Base-by-base conservation (phyloP, 352 stramenopile genomes). In the Phytophthora sp. region DNA sequence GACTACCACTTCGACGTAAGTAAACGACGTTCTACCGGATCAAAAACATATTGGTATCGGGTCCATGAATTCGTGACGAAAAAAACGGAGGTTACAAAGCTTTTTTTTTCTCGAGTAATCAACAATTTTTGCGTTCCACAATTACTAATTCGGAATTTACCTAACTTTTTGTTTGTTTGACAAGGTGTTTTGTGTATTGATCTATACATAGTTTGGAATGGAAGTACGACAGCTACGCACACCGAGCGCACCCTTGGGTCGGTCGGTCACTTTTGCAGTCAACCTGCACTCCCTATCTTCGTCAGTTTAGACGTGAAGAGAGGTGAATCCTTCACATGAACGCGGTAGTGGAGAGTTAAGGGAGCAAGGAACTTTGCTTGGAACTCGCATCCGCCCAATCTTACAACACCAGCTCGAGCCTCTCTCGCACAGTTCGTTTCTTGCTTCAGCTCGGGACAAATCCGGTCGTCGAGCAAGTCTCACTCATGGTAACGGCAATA, bases 401-500 rank as follows among this genome's bases (percentile, higher is more conserved):
- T 33, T 86, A 24, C 63, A 73, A 57, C 66, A 80, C 27, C 74
- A 84, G n/a, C 66, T 86, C 23, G 77, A 86, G 24, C 66, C 76
- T 7, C 23, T 74, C 18, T 67, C 72, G 1, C 72, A 86, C 4
- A 79, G 74, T 11, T 47, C 70, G 3, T 69, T 86, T 29, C 49
- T 86, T 18, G 63, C 47, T 8, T 47, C 56, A 31, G 31, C 53
- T 18, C 62, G 54, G 46, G 66, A 74, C 7, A 74, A 74, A 55
- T n/a, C 42, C 26, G 42, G 33, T 23, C 59, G 71, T 51, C 36
- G 54, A 45, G 23, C 31, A 15, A 73, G 62, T 44, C n/a, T n/a
- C n/a, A n/a, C n/a, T n/a, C n/a, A n/a, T n/a, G n/a, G n/a, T n/a
- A n/a, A n/a, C n/a, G n/a, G n/a, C n/a, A n/a, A n/a, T n/a, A n/a